phyloP scores from a whole-genome alignment of 805 yeast genomes.

The Cyberlindnera veronae region DNA sequence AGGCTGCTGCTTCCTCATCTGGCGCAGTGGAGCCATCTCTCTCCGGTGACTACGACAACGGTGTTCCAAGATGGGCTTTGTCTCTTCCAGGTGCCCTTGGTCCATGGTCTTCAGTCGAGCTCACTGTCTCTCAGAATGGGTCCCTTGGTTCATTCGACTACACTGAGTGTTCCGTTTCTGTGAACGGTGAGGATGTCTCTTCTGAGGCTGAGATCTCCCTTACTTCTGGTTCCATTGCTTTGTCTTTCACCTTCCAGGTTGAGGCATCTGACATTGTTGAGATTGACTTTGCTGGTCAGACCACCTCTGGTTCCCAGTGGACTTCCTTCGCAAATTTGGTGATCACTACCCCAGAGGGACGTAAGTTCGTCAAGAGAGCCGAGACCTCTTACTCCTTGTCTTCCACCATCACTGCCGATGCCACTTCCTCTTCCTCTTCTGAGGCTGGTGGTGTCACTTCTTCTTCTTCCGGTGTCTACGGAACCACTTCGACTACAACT shows the following conservation, averaged over 20 bases:
- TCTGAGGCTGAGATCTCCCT: slow-evolving; percentile 2
- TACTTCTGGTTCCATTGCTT: neutral
- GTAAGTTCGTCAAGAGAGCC: slow-evolving; percentile 6
- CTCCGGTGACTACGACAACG: neutral
- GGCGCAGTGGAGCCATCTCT: neutral
- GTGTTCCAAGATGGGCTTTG: neutral
- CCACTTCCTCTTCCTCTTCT: slow-evolving; percentile 3
- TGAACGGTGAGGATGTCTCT: slow-evolving; percentile 5
- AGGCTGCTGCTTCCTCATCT: neutral
- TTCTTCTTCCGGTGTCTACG: slow-evolving; percentile 1
- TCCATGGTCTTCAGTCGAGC: slow-evolving; percentile 20
- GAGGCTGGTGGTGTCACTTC: neutral
- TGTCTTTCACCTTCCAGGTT: slow-evolving; percentile 4
- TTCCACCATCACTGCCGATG: slow-evolving; percentile 7
- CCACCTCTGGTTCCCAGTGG: slow-evolving; percentile 8
- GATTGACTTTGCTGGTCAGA: slow-evolving; percentile 3
- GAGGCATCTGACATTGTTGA: slow-evolving; percentile 4
- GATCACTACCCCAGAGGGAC: slow-evolving; percentile 4
- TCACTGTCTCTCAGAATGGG: slow-evolving; percentile 5
- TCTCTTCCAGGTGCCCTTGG: slow-evolving; percentile 21
- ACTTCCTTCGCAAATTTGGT: slow-evolving; percentile 6
- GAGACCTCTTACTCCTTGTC: slow-evolving; percentile 1
- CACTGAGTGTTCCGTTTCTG: slow-evolving; percentile 1
- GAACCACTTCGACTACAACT: slow-evolving; percentile 16
- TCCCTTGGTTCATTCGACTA: slow-evolving; percentile 10